Evolutionary conservation across 2,329 filamentous ascomycete genomes (phyloP).

Genomic region (Triangularia setosa): DNA sequence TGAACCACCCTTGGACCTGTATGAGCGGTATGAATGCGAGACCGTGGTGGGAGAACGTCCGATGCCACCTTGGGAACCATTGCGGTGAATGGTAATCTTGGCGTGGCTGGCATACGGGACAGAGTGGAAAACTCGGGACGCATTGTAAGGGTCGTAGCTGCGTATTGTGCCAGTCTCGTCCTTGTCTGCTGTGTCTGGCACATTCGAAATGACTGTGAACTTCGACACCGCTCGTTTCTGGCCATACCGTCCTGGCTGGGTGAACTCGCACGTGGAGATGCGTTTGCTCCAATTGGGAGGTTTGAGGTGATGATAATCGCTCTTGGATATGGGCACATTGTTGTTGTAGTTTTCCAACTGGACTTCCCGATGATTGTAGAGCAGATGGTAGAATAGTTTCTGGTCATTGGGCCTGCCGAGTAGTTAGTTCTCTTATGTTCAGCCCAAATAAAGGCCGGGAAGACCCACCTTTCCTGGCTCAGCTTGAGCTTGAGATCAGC

Average conservation of each 20-base stretch:
- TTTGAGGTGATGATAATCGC: conserved; percentile 81
- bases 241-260: conserved; percentile 41
- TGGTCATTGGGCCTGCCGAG: conserved; percentile 73
- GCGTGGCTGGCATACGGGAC: conserved; percentile 53
- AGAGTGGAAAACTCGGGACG: conserved; percentile 51
- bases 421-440: not conserved
- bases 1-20: conserved; percentile 24
- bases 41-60: conserved; percentile 34
- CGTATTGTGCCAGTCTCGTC: conserved; percentile 46
- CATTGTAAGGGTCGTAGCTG: conserved; percentile 82
- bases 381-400: conserved; percentile 85
- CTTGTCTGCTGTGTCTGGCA: conserved; percentile 40
- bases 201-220: conserved; percentile 63
- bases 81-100: conserved; percentile 65
- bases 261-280: conserved; percentile 59
- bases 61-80: conserved; percentile 32
- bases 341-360: conserved; percentile 84
- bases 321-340: conserved; percentile 76
- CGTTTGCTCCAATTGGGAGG: conserved; percentile 56
- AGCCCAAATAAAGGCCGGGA: not conserved
- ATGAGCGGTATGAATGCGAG: conserved; percentile 30
- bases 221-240: conserved; percentile 54
- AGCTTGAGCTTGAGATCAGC: conserved; percentile 67
- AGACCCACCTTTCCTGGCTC: conserved; percentile 57
- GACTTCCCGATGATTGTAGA: conserved; percentile 77